phyloP scores from a whole-genome alignment of 2,329 filamentous ascomycete genomes.

The Rosellinia necatrix region DNA sequence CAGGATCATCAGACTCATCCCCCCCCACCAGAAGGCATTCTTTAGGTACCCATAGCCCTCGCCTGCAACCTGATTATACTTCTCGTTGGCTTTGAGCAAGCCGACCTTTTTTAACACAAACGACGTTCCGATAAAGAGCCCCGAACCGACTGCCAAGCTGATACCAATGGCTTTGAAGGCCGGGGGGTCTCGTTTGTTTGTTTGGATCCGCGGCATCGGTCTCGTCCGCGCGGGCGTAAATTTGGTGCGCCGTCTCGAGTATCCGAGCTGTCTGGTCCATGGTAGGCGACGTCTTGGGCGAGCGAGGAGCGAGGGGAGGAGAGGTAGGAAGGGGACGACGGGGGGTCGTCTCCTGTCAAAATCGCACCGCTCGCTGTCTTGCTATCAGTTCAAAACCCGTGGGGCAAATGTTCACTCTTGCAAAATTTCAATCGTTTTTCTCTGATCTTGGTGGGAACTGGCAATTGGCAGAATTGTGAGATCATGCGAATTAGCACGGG shows the following conservation, averaged over 20 bases:
- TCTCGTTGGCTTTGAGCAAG: conserved; percentile 87
- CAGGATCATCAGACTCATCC: conserved; percentile 96
- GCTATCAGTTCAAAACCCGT: neutral
- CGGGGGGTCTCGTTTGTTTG: conserved; percentile 48
- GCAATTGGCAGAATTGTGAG: neutral
- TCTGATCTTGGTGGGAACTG: too few relatives aligned
- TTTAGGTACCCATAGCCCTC: conserved; percentile 98
- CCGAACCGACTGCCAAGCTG: conserved; percentile 81
- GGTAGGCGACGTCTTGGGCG: conserved; percentile 18
- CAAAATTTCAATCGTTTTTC: too few relatives aligned
- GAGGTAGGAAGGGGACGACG: neutral
- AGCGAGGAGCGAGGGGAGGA: neutral
- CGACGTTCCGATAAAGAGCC: conserved; percentile 89
- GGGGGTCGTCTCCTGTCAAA: conserved; percentile 20
- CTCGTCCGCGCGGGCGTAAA: conserved; percentile 50
- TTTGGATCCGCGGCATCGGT: conserved; percentile 38
- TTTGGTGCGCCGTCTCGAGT: conserved; percentile 42
- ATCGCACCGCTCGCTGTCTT: neutral
- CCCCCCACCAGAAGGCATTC: conserved; percentile 91
- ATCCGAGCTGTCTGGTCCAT: conserved; percentile 47
- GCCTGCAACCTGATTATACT: conserved; percentile 93
- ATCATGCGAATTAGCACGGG: neutral
- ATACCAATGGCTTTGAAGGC: conserved; percentile 88
- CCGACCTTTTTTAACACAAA: conserved; percentile 97
- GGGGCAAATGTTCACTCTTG: neutral